These are phyloP conservation scores for Sporothrix pallida DNA, from an alignment of 2,329 filamentous ascomycete species.

Conservation along the genomic window DNA sequence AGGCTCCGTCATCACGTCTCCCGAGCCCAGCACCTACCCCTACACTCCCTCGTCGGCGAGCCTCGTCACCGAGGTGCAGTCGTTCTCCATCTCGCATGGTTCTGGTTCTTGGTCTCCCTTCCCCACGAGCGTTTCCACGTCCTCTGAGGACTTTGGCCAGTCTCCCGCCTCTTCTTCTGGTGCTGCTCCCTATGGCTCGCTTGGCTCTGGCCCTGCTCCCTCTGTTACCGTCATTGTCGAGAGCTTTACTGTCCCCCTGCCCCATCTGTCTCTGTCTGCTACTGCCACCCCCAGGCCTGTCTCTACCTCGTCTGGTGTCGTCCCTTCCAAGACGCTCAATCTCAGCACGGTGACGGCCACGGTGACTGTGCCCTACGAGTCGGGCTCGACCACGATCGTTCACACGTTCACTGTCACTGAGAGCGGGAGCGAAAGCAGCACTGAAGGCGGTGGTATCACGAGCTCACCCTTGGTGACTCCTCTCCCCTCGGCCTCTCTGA, in stretches of 20 bases:
- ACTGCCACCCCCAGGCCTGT: neutral
- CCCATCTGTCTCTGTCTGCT: neutral
- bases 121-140: neutral
- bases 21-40: neutral
- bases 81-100: neutral
- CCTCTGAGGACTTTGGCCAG: neutral
- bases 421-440: neutral
- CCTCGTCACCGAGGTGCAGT: neutral
- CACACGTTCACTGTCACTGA: conserved; percentile 34
- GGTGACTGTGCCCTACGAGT: neutral
- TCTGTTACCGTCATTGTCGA: conserved; percentile 33
- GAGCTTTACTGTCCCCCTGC: conserved; percentile 35
- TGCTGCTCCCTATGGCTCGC: neutral
- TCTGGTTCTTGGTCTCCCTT: conserved; percentile 19
- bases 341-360: conserved; percentile 27
- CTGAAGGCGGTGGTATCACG: neutral
- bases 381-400: neutral
- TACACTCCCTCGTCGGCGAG: neutral
- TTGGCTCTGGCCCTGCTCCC: neutral
- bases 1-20: neutral
- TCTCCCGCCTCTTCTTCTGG: neutral
- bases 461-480: neutral
- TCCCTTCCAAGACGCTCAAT: neutral
- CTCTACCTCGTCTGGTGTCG: neutral
- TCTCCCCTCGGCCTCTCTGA: neutral